Percentiles rank a stretch among this genome's conserved stretches.
Evolutionary conservation across 129 eudicot species (phyloP).

Genomic region (Centaurea solstitialis): DNA sequence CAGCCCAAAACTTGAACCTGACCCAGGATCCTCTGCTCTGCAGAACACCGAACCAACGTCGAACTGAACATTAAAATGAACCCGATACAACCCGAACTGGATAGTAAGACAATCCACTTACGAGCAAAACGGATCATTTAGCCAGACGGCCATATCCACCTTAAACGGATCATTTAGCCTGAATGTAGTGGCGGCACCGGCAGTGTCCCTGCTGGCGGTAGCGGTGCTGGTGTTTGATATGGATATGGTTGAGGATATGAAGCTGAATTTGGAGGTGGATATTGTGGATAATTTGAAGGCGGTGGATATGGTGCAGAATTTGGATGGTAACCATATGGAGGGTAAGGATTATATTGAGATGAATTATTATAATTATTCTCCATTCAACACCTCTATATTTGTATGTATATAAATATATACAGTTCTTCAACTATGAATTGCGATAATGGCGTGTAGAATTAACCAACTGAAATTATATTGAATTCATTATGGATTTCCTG

Average conservation of each 20-base stretch:
- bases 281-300: conserved; percentile 33
- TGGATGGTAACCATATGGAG: conserved; percentile 25
- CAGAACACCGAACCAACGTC: no score
- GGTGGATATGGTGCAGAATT: conserved; percentile 54
- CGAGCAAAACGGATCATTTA: no score
- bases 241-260: conserved; percentile 29
- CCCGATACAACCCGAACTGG: no score
- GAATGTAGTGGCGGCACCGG: conserved; percentile 24
- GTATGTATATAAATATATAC: background rate
- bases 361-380: conserved; percentile 30
- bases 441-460: background rate
- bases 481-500: background rate
- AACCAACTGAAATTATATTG: background rate
- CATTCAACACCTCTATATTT: conserved; percentile 40
- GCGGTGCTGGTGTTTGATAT: conserved; percentile 29
- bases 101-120: no score
- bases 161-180: no score
- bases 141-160: no score
- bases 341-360: conserved; percentile 31
- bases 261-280: conserved; percentile 41
- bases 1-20: no score
- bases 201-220: conserved; percentile 11
- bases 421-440: background rate
- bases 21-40: no score
- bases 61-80: no score